Percentiles rank a stretch among this genome's conserved stretches.
These are phyloP conservation scores for Celoporthe dispersa DNA, from an alignment of 2,329 filamentous ascomycete species.

Conservation along the genomic window DNA sequence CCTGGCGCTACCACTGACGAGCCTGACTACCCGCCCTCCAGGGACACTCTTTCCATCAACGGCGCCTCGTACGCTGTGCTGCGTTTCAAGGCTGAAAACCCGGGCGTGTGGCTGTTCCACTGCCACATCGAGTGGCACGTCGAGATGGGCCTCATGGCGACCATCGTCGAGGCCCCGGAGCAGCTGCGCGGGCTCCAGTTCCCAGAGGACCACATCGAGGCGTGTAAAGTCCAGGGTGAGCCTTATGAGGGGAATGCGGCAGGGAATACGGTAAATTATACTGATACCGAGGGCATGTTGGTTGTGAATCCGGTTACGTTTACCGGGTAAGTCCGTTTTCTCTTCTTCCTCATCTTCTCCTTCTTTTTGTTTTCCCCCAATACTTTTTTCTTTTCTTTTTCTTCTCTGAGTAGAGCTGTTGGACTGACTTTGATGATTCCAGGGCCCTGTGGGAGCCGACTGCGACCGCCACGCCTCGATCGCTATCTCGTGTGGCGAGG, in stretches of 20 bases:
- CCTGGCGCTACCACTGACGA: slow-evolving; percentile 38
- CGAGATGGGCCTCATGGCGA: slow-evolving; percentile 59
- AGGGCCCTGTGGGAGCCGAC: slow-evolving; percentile 9
- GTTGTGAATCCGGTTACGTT: slow-evolving; percentile 53
- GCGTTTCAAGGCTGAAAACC: slow-evolving; percentile 56
- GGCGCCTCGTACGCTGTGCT: slow-evolving; percentile 52
- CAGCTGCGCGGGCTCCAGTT: slow-evolving; percentile 60
- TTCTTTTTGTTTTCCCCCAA: too few species aligned
- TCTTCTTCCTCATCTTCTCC: too few species aligned
- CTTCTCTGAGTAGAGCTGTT: background rate
- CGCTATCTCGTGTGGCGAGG: slow-evolving; percentile 22
- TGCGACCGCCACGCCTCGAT: slow-evolving; percentile 2
- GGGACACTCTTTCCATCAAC: slow-evolving; percentile 46
- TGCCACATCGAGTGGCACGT: slow-evolving; percentile 68
- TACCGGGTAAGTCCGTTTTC: slow-evolving; percentile 46
- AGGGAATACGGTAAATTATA: slow-evolving; percentile 60
- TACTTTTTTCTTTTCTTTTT: background rate
- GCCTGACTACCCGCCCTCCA: slow-evolving; percentile 37
- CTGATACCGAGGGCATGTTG: slow-evolving; percentile 59
- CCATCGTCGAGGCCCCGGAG: slow-evolving; percentile 61
- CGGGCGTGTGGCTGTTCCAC: slow-evolving; percentile 60
- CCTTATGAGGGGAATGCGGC: slow-evolving; percentile 68
- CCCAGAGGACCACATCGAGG: slow-evolving; percentile 59
- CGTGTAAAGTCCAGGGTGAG: slow-evolving; percentile 49
- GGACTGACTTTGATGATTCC: background rate